Evolutionary conservation across 1,139 yeast genomes (phyloP).

Genomic region (Kodamaea ohmeri): DNA sequence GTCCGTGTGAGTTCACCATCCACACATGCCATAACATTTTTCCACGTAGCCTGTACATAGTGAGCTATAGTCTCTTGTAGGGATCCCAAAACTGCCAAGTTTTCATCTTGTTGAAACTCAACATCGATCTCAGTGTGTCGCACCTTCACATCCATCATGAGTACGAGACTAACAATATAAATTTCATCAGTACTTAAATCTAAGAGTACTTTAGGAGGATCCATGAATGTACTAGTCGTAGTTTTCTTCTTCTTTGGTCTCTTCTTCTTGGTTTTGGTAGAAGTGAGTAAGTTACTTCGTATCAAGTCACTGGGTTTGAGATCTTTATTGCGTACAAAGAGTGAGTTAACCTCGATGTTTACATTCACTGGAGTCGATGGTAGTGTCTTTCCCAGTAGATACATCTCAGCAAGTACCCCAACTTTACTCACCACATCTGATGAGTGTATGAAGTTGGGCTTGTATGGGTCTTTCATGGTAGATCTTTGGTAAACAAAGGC

Average conservation of each 20-base stretch:
- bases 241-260: conserved; percentile 6
- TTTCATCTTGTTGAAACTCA: conserved; percentile 32
- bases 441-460: conserved; percentile 42
- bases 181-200: conserved; percentile 22
- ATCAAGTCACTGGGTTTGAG: conserved; percentile 35
- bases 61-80: neutral
- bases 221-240: neutral
- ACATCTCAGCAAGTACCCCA: conserved; percentile 7
- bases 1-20: conserved; percentile 3
- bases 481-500: conserved; percentile 4
- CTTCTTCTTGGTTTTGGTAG: conserved; percentile 23
- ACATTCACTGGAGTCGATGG: conserved; percentile 20
- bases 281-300: conserved; percentile 33
- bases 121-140: conserved; percentile 5
- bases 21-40: neutral
- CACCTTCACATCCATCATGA: conserved; percentile 20
- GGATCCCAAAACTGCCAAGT: conserved; percentile 23
- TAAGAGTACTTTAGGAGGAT: conserved; percentile 1
- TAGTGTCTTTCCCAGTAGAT: neutral
- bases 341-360: conserved; percentile 37
- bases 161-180: conserved; percentile 33
- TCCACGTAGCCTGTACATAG: conserved; percentile 3
- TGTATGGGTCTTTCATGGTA: conserved; percentile 21
- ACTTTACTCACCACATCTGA: conserved; percentile 34
- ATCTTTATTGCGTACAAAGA: conserved; percentile 30